phyloP scores from a whole-genome alignment of 202 grass and related monocot species.

The Schoenoplectus triqueter region DNA sequence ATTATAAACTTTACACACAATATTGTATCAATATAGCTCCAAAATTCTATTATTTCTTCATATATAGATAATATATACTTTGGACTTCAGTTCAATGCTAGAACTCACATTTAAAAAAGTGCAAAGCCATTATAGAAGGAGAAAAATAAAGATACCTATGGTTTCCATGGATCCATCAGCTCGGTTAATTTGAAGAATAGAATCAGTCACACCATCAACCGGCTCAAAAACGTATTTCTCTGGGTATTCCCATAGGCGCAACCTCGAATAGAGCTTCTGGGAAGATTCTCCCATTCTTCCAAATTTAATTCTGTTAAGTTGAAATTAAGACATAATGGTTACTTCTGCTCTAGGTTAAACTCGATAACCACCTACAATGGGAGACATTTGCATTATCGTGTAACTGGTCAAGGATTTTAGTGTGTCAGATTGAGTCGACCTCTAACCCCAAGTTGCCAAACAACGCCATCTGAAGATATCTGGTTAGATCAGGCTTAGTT shows the following conservation, averaged over 20 bases:
- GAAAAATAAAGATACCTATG: constrained; percentile 49
- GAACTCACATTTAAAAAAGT: neutral
- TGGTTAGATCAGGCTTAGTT: neutral
- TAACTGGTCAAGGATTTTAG: neutral
- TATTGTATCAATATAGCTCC: neutral
- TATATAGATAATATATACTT: constrained; percentile 16
- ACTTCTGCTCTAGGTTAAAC: neutral
- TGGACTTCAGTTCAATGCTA: neutral
- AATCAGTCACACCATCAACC: constrained; percentile 69
- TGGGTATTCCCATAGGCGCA: constrained; percentile 79
- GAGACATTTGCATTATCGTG: neutral
- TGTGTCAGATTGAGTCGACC: neutral
- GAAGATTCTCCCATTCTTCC: constrained; percentile 33
- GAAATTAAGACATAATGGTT: neutral
- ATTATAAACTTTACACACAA: constrained; percentile 8
- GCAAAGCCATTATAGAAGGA: constrained; percentile 23
- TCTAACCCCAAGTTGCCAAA: neutral
- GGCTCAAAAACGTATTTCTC: constrained; percentile 84
- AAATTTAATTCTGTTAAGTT: constrained; percentile 20
- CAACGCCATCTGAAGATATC: neutral
- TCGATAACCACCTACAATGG: constrained; percentile 3
- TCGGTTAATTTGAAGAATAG: constrained; percentile 64
- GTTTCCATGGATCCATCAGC: constrained; percentile 69
- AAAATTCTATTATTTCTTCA: constrained; percentile 18
- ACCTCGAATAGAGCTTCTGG: constrained; percentile 64